Base-by-base conservation (phyloP, 345 rosid genomes). In the Camelina sativa region DNA sequence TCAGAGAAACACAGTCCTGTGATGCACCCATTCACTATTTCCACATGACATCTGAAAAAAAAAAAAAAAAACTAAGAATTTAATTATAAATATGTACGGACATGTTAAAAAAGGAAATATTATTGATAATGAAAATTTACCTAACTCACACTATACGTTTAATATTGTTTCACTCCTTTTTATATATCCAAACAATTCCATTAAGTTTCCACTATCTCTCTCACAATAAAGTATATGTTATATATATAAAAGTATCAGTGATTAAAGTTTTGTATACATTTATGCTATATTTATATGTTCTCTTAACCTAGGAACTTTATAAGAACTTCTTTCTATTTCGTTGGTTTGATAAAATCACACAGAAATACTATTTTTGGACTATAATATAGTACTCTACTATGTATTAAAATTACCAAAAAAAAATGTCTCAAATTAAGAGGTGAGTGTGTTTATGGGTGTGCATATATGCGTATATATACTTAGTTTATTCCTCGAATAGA, bases 401-500 rank as follows among this genome's bases (percentile, higher is more conserved):
- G 51, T 35, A 63, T 52, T 51, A 64, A 48, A 71, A 41, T 50
- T 58, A 71, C 72, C 56, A 50, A 62, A 71, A 65, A 71, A 65
- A 65, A 64, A 71, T 71, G 67, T 71, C 76, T 71, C 76, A 71
- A 72, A 59, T 53, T 19, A 60, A 77, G 77, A 78, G 52, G 80
- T 76, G 65, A 77, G 55, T 32, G 38, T 57, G 43, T 76, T 30
- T 70, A 40, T 63, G 7, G 51, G 43, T 56, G 65, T 54, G 51
- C 41, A 63, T 63, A 55, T 76, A 37, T 22, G 28, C 5, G 58
- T 72, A 72, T 64, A 65, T 65, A 53, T 57, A 17, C 63, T 72
- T 72, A 72, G 63, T 78, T 78, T 78, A 72, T 67, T 78, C 81
- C 74, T 72, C 74, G 77, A 78, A 67, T 72, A 78, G 81, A 78